Evolutionary conservation across 164 flowering plant genomes (phyloP), one percentile per base, ranked within the genome.

Genomic region (Chloranthus sessilifolius): DNA sequence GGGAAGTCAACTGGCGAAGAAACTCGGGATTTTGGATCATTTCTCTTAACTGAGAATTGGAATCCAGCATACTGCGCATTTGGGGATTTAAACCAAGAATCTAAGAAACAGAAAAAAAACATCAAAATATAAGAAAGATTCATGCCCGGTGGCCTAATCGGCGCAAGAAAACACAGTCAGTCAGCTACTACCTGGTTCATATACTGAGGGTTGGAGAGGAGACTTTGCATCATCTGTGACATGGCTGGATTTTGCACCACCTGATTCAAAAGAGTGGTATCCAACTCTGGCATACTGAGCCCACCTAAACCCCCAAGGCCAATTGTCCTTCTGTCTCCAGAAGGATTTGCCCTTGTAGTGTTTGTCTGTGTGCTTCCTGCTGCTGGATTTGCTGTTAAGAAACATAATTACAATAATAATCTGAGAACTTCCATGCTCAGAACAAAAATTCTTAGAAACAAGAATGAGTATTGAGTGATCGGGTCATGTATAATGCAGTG

Each of bases 201-300:
- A 58, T 77, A 74, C 38, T 77, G 77, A 36, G 82, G 82, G 36
- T 77, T 65, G 5, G 82, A 74, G 20, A 77, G 67, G 39, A 77
- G 33, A 58, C 61, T 69, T 53, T 86, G 95, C 86, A 82, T 78
- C 77, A 86, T 86, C 61, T 83, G 97, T 4, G 90, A 65, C 22
- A 89, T 52, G 29, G 85, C 84, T 39, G 97, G 97, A 63, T 80
- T 86, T 64, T 86, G 92, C 80, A 89, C 39, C 7, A 89, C 22
- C 65, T 86, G 92, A 55, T 62, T 82, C 66, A 83, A 10, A 14
- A 26, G 16, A 50, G 73, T 29, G 23, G 79, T 14, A 72, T 83
- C 92, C 58, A 88, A 42, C 16, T 66, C 82, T 19, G 89, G 85
- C 23, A 78, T 63, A 56, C 76, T 83, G 54, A 76, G 75, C 27